phyloP scores from a whole-genome alignment of 441 rosid species.

The Omphalea diandra region DNA sequence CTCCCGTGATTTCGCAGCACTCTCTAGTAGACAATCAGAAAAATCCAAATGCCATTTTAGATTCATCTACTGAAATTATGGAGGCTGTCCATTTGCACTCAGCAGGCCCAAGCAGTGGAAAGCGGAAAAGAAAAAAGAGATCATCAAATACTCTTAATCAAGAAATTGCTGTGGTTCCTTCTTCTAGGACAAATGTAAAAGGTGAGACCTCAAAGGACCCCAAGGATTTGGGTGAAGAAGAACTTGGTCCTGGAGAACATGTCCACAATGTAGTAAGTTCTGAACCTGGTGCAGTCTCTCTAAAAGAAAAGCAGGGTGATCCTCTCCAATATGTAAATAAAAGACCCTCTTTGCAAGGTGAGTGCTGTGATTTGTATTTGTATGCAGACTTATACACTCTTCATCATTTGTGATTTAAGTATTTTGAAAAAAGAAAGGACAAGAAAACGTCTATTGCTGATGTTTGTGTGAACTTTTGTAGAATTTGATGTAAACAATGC shows the following conservation, averaged over 20 bases:
- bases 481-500: constrained; percentile 24
- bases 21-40: constrained; percentile 23
- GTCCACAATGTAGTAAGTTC: constrained; percentile 9
- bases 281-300: constrained; percentile 22
- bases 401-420: neutral
- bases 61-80: constrained; percentile 8
- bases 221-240: constrained; percentile 22
- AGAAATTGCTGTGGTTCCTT: constrained; percentile 22
- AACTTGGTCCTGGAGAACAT: constrained; percentile 11
- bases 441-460: constrained; percentile 11
- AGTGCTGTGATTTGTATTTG: constrained; percentile 12
- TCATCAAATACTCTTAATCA: constrained; percentile 21
- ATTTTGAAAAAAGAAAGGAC: neutral
- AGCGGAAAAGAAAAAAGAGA: constrained; percentile 28
- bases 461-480: constrained; percentile 21
- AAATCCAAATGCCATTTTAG: constrained; percentile 10
- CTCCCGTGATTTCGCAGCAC: constrained; percentile 15
- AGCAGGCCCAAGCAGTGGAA: constrained; percentile 18
- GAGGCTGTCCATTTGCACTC: constrained; percentile 18
- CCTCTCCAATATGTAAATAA: constrained; percentile 22
- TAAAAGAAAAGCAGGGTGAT: constrained; percentile 22
- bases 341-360: constrained; percentile 22
- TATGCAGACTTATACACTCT: neutral
- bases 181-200: constrained; percentile 15
- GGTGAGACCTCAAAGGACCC: constrained; percentile 11